These are phyloP conservation scores for Hypoxylon perforatum DNA, from an alignment of 495 filamentous ascomycete species.

Conservation along the genomic window DNA sequence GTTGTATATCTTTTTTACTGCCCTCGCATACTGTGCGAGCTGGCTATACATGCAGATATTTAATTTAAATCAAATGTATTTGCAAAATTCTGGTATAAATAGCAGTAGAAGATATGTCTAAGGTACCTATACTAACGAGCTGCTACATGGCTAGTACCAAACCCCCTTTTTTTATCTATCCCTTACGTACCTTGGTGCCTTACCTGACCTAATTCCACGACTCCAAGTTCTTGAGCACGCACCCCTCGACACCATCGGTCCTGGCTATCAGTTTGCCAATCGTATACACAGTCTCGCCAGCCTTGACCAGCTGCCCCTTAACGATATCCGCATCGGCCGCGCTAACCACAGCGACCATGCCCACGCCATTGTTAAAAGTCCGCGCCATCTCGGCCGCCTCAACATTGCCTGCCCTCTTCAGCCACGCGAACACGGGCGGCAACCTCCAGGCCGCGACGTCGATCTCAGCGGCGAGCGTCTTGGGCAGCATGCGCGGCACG, in stretches of 20 bases:
- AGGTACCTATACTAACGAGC: not conserved
- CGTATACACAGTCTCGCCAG: constrained; percentile 81
- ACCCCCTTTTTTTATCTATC: constrained; percentile 18
- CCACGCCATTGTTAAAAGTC: constrained; percentile 94
- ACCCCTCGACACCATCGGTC: constrained; percentile 67
- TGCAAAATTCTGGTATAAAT: not conserved
- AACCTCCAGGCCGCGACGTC: constrained; percentile 77
- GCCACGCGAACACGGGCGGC: constrained; percentile 83
- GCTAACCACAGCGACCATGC: constrained; percentile 87
- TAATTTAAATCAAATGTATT: constrained; percentile 24
- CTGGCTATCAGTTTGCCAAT: constrained; percentile 75
- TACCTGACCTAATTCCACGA: constrained; percentile 74
- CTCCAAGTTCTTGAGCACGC: constrained; percentile 75
- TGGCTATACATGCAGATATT: constrained; percentile 12
- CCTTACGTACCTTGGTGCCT: too few relatives aligned
- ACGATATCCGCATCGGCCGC: constrained; percentile 65
- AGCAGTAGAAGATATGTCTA: not conserved
- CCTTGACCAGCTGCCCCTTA: constrained; percentile 62
- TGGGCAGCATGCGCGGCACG: constrained; percentile 90
- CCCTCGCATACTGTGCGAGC: not conserved
- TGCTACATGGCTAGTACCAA: not conserved
- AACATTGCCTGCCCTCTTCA: constrained; percentile 81
- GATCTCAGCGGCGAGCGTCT: constrained; percentile 77
- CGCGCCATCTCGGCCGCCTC: constrained; percentile 80
- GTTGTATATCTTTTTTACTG: constrained; percentile 9